Evolutionary conservation across 2,329 filamentous ascomycete genomes (phyloP), one percentile per base, ranked within the genome.

Genomic region (Pyricularia pennisetigena): DNA sequence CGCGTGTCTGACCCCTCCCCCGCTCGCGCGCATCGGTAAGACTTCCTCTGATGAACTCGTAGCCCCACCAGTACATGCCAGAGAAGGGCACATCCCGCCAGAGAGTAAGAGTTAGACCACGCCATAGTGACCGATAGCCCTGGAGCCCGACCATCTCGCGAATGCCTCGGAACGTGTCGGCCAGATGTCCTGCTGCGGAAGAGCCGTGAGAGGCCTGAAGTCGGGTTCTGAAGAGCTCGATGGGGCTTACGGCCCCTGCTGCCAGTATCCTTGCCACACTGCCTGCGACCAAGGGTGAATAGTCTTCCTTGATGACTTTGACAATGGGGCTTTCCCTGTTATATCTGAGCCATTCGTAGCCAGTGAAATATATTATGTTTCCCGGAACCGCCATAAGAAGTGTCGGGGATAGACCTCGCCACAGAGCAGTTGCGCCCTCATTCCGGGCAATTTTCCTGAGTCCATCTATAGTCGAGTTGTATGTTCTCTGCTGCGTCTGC

Each of bases 81-180:
- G 94, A 98, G 75, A 99, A 99, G 0, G 95, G 95, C 0, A 98
- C 95, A 75, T 99, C 95, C 71, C 95, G 86, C 95, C 95, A 99
- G 69, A 99, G 85, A 0, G 94, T 98, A 73, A 99, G 81, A 0
- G 90, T 93, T 68, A 99, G 80, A 0, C 95, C 95, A 68, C 94
- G 86, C 95, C 95, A 99, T 0, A 99, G 81, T 1, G 93, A 92
- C 1, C 85, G 84, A 72, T 95, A 93, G 2, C 95, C 95, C 70
- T 92, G 85, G 0, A 81, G 79, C 10, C 84, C 83, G 1, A 97
- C 92, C 92, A 97, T 95, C 35, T 90, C 87, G 72, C 87, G 83
- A 32, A 98, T 79, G 3, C 91, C 91, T 59, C 86, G 82, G 69
- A 97, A 83, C 0, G 95, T 97, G 68, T 93, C 89, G 67, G 87